Evolutionary conservation across 257 asterid genomes (phyloP).

Genomic region (Agastache rugosa): DNA sequence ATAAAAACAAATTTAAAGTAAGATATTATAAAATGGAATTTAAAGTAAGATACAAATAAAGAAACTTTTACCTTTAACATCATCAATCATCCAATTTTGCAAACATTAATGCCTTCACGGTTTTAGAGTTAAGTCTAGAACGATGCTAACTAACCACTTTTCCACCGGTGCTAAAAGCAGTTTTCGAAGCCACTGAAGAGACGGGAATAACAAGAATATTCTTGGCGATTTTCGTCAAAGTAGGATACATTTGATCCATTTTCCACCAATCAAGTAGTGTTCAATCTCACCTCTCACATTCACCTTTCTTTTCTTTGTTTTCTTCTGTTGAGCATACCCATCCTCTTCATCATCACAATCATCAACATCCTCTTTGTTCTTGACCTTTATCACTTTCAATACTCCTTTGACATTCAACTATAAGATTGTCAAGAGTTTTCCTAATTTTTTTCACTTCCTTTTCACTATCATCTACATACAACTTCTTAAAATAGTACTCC

Average conservation of each 20-base stretch:
- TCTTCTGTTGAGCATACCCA: neutral
- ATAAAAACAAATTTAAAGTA: too few relatives aligned
- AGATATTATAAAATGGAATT: neutral
- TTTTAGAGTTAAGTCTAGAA: neutral
- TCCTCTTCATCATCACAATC: neutral
- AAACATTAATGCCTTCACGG: neutral
- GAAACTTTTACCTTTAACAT: neutral
- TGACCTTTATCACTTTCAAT: too few relatives aligned
- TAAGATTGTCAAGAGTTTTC: too few relatives aligned
- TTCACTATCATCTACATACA: too few relatives aligned
- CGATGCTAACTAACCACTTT: neutral
- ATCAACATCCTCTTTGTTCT: neutral
- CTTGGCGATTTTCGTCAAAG: neutral
- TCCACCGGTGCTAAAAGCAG: neutral
- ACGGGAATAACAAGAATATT: neutral
- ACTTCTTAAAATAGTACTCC: too few relatives aligned
- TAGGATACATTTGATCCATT: neutral
- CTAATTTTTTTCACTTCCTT: too few relatives aligned
- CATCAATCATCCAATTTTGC: neutral
- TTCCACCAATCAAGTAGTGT: neutral
- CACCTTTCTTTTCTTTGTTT: neutral
- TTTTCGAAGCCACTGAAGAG: neutral
- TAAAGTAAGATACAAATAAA: neutral
- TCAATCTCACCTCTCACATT: neutral
- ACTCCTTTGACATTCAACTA: too few relatives aligned